Conservation (phyloP, 441 rosid genomes). For the Gossypium schwendimanii region DNA sequence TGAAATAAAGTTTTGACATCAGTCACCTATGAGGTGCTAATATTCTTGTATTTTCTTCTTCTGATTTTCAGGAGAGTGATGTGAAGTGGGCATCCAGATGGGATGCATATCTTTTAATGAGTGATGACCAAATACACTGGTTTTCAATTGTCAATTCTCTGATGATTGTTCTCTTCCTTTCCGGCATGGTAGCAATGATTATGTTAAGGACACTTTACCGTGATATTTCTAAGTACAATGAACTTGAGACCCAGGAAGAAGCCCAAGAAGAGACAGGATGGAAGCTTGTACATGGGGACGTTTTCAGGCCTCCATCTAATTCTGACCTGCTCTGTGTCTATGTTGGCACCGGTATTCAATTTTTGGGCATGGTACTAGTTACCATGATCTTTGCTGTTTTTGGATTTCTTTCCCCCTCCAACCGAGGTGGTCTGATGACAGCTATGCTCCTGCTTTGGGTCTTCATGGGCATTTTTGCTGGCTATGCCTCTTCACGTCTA, state of each 20-base stretch:
- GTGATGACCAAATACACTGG: conserved; percentile 33
- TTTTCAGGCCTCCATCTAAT: conserved; percentile 13
- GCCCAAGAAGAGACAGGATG: conserved; percentile 6
- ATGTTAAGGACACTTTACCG: conserved; percentile 2
- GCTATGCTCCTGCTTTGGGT: conserved; percentile 6
- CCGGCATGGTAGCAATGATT: conserved; percentile 7
- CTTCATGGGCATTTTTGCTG: conserved; percentile 54
- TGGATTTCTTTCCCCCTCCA: conserved; percentile 60
- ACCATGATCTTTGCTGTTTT: conserved; percentile 58
- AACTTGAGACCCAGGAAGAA: conserved; percentile 3
- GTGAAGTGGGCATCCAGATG: conserved; percentile 98
- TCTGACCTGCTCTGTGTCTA: conserved; percentile 39
- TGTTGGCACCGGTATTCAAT: conserved; percentile 61
- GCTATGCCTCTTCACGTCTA: conserved; percentile 48
- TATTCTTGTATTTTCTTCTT: conserved; percentile 1
- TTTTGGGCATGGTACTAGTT: conserved; percentile 55
- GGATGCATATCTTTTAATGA: conserved; percentile 90
- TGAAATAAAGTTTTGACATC: not conserved
- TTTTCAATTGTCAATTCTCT: not conserved
- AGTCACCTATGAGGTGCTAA: not conserved
- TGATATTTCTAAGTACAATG: not conserved
- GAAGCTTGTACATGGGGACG: conserved; percentile 4
- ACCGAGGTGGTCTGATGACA: conserved; percentile 44
- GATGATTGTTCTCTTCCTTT: conserved; percentile 3
- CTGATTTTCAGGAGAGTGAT: conserved; percentile 57